Evolutionary conservation across 1,284 basidiomycete species (phyloP).

Genomic region (Ceratorhiza oryzae-sativae): DNA sequence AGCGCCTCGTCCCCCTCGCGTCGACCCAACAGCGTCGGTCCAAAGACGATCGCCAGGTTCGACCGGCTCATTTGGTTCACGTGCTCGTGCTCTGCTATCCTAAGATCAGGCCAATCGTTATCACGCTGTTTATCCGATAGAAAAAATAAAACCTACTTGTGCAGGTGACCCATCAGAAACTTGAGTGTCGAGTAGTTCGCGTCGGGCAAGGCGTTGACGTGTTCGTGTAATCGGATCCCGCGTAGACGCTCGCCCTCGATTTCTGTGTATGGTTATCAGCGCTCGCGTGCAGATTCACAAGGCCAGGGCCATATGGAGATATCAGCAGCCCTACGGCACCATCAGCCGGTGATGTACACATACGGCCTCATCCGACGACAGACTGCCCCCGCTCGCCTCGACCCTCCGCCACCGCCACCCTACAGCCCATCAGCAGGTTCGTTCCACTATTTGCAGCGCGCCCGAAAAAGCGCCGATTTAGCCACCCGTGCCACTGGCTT

Average conservation of each 20-base stretch:
- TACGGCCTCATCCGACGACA: no score
- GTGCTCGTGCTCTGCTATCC: slow-evolving; percentile 74
- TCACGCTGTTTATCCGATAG: neutral
- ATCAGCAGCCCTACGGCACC: no score
- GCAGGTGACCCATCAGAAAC: slow-evolving; percentile 92
- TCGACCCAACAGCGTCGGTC: slow-evolving; percentile 86
- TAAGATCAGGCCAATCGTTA: slow-evolving; percentile 48
- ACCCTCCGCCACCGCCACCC: neutral
- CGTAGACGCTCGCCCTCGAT: slow-evolving; percentile 92
- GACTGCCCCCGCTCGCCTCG: neutral
- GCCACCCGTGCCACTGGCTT: neutral
- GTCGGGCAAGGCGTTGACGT: slow-evolving; percentile 97
- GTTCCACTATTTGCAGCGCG: neutral
- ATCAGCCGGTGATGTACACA: no score
- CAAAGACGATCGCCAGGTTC: slow-evolving; percentile 97
- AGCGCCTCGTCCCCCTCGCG: slow-evolving; percentile 38
- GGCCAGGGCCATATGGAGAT: neutral
- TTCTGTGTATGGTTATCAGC: slow-evolving; percentile 57
- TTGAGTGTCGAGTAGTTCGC: slow-evolving; percentile 98
- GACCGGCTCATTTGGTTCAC: slow-evolving; percentile 93
- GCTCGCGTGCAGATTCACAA: no score
- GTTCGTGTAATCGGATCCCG: slow-evolving; percentile 94
- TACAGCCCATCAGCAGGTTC: neutral
- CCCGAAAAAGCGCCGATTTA: neutral
- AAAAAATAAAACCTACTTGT: slow-evolving; percentile 63